Evolutionary conservation across 2,329 filamentous ascomycete genomes (phyloP).

Genomic region (Hypoxylon sp.): DNA sequence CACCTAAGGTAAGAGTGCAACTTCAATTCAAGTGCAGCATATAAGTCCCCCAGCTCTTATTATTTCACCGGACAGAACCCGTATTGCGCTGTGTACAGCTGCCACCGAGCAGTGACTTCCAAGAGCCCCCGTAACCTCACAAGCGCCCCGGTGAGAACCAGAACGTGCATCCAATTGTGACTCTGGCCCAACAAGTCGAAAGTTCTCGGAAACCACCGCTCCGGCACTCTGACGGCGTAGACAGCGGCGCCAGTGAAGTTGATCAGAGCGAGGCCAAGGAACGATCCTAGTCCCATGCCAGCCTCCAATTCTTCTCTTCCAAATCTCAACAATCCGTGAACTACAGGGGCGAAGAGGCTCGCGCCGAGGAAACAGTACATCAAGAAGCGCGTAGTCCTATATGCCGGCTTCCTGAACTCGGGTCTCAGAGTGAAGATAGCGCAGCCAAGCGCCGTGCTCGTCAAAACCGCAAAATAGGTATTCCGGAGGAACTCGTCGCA

Average conservation of each 20-base stretch:
- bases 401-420: conserved; percentile 49
- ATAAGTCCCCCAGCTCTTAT: not conserved
- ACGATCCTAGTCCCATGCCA: conserved; percentile 48
- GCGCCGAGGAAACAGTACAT: conserved; percentile 48
- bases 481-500: conserved; percentile 39
- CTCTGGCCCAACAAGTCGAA: conserved; percentile 51
- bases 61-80: conserved; percentile 5
- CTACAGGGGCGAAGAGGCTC: conserved; percentile 49
- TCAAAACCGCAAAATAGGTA: conserved; percentile 44
- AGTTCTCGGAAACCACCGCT: conserved; percentile 51
- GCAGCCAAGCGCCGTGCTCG: conserved; percentile 48
- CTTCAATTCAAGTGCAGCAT: not conserved
- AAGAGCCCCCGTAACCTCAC: conserved; percentile 42
- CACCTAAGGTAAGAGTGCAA: not conserved
- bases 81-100: conserved; percentile 8
- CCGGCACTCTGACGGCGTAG: conserved; percentile 51
- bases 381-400: conserved; percentile 47
- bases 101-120: conserved; percentile 19
- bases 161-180: conserved; percentile 51
- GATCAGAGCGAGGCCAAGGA: conserved; percentile 50
- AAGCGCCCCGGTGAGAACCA: conserved; percentile 45
- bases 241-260: conserved; percentile 51
- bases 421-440: conserved; percentile 49
- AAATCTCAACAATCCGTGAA: conserved; percentile 44
- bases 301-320: conserved; percentile 42